Evolutionary conservation across 2,329 filamentous ascomycete genomes (phyloP), one percentile per base, ranked within the genome.

Genomic region (Fusarium sp.): DNA sequence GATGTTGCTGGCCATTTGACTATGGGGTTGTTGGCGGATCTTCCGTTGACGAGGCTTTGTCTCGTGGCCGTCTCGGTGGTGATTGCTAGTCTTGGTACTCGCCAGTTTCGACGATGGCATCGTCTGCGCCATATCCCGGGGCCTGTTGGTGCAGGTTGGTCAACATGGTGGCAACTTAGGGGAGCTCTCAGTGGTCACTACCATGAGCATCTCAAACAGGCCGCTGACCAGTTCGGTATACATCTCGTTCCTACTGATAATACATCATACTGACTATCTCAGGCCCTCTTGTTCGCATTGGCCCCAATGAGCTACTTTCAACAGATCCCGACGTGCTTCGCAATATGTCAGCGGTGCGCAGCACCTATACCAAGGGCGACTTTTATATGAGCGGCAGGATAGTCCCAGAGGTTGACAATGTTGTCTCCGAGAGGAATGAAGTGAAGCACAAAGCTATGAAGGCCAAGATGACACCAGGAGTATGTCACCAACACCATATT

Each of bases 301-400:
- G 85, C 0, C 85, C 85, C 9, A 85, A 85, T 50, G 80, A 85
- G 37, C 74, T 87, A 2, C 72, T 84, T 5, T 85, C 82, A 1
- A 77, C 79, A 27, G 85, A 87, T 62, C 82, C 84, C 0, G 82
- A 80, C 1, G 73, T 85, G 27, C 63, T 86, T 12, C 81, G 82
- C 25, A 80, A 74, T 25, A 83, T 86, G 76, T 81, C 79, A 8
- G 78, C 77, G 1, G 84, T 82, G 3, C 80, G 84, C 14, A 82
- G 81, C 30, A 65, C 69, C 7, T 86, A 86, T 66, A 78, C 71
- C 3, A 82, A 84, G 2, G 81, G 81, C 0, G 72, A 71, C 1
- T 89, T 87, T 82, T 89, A 89, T 74, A 81, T 84, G 66, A 85
- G 83, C 6, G 82, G 87, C 65, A 84, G 85, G 15, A 83, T 92